These are phyloP conservation scores for Rhodotorula sp. DNA, from an alignment of 1,284 basidiomycete species.

Conservation along the genomic window DNA sequence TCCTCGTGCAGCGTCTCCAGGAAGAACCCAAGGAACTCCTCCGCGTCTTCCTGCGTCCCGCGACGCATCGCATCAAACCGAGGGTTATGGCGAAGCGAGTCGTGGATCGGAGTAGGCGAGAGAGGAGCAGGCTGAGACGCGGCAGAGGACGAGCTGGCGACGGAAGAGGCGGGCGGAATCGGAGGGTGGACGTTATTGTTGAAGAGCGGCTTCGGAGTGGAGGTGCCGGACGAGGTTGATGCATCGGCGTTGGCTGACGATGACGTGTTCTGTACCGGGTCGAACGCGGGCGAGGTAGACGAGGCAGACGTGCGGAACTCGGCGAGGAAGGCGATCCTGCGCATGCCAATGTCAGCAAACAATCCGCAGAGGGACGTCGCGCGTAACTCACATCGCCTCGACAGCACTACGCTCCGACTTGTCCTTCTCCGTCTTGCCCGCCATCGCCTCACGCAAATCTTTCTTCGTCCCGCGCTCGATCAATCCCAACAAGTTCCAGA, in stretches of 20 bases:
- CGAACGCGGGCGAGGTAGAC: constrained; percentile 4
- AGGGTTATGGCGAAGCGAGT: constrained; percentile 92
- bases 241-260: background rate
- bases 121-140: background rate
- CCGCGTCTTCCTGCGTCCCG: constrained; percentile 95
- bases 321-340: constrained; percentile 67
- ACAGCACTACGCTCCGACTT: constrained; percentile 63
- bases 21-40: constrained; percentile 98
- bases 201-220: background rate
- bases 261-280: constrained; percentile 8
- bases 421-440: constrained; percentile 59
- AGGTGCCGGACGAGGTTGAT: background rate
- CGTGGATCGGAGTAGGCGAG: constrained; percentile 52
- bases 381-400: constrained; percentile 62
- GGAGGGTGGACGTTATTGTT: constrained; percentile 3
- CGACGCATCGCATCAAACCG: constrained; percentile 91
- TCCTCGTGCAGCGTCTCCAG: constrained; percentile 95
- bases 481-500: constrained; percentile 73
- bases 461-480: constrained; percentile 59
- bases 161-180: background rate
- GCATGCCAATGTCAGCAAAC: too few species aligned
- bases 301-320: constrained; percentile 59
- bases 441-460: constrained; percentile 52
- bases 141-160: background rate
- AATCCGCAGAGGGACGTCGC: too few species aligned